phyloP scores from a whole-genome alignment of 2,329 filamentous ascomycete genomes.

The Diaporthe citriasiana region DNA sequence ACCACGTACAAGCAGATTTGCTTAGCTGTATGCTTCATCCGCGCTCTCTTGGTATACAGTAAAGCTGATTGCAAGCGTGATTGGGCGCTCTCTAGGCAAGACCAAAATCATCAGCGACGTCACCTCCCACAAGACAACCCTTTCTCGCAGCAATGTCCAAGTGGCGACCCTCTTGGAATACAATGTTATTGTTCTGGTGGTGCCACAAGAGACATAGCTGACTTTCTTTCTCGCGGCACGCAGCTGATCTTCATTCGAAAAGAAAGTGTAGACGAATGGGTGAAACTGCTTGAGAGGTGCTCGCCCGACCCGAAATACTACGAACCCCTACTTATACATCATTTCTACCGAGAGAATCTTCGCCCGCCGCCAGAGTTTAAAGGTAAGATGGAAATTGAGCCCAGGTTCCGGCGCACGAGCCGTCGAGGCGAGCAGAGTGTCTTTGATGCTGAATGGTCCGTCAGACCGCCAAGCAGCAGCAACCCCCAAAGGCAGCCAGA shows the following conservation, averaged over 20 bases:
- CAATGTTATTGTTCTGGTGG: background rate
- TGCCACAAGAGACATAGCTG: background rate
- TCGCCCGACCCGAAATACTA: background rate
- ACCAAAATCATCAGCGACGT: background rate
- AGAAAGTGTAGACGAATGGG: conserved; percentile 5
- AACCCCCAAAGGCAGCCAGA: conserved; percentile 4
- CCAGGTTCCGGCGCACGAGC: background rate
- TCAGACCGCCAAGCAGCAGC: background rate
- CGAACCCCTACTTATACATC: background rate
- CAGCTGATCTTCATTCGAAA: conserved; percentile 3
- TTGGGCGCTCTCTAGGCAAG: background rate
- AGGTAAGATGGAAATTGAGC: background rate
- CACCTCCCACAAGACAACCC: background rate
- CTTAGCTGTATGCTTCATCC: background rate
- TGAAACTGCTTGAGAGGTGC: background rate
- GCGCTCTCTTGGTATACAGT: background rate
- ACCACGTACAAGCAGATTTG: conserved; percentile 7
- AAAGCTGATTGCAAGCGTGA: background rate
- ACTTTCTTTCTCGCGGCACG: background rate
- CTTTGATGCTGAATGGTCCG: conserved; percentile 6
- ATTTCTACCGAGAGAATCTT: conserved; percentile 2
- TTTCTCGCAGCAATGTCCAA: conserved; percentile 3
- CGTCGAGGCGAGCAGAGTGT: background rate
- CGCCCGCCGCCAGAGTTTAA: background rate
- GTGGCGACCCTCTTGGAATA: conserved; percentile 1